Conservation (phyloP, 768 basidiomycete genomes). For the Tephrocybe rancida region DNA sequence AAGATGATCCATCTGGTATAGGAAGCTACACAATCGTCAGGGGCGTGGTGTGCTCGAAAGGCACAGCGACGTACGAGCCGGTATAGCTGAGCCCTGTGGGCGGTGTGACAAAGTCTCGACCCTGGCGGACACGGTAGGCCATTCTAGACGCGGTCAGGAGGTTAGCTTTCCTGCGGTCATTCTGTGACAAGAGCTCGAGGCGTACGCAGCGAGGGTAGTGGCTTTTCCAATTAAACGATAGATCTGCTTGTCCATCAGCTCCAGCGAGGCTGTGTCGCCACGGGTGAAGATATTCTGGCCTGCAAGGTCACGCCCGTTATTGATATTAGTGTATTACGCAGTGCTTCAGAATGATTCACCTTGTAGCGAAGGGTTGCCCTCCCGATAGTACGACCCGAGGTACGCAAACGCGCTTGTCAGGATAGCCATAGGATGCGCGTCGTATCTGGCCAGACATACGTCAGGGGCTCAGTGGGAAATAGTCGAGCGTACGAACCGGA, state of each 20-base stretch:
- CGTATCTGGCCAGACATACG: constrained; percentile 55
- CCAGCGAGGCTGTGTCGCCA: constrained; percentile 66
- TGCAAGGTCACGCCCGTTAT: constrained; percentile 22
- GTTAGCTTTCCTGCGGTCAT: background rate
- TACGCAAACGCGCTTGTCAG: constrained; percentile 87
- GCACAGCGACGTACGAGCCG: constrained; percentile 61
- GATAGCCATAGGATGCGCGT: constrained; percentile 92
- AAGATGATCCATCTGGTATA: constrained; percentile 90
- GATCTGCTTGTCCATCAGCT: constrained; percentile 90
- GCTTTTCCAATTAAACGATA: constrained; percentile 87
- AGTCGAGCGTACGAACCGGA: constrained; percentile 42
- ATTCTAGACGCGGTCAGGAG: constrained; percentile 48
- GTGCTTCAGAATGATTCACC: constrained; percentile 41
- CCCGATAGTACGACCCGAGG: constrained; percentile 83
- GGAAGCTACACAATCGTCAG: constrained; percentile 53
- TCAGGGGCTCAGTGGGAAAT: background rate
- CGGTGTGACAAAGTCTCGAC: constrained; percentile 84
- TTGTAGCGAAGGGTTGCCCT: constrained; percentile 87
- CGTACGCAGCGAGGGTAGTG: constrained; percentile 84
- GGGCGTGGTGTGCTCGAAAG: background rate
- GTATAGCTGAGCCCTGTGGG: constrained; percentile 84
- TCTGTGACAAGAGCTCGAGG: background rate
- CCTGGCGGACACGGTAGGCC: constrained; percentile 93
- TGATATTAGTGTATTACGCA: background rate
- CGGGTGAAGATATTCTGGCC: constrained; percentile 81